Percentiles rank a stretch among this genome's conserved stretches.
phyloP scores from a whole-genome alignment of 2,329 filamentous ascomycete species.

The Ophiosphaerella herpotricha region DNA sequence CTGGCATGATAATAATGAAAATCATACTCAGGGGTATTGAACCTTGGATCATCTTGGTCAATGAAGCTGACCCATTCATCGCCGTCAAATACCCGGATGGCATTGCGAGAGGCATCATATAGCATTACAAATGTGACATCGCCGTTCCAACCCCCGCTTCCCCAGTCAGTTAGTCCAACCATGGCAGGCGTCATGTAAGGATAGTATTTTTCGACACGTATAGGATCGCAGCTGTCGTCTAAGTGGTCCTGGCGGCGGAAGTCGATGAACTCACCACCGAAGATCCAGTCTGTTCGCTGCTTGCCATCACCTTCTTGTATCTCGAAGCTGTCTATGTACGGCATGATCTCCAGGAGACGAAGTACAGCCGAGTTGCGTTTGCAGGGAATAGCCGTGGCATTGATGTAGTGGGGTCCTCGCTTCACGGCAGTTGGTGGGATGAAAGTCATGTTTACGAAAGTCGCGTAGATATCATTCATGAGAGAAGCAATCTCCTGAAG shows the following conservation, averaged over 20 bases:
- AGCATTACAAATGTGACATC: conserved; percentile 13
- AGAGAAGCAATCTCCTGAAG: conserved; percentile 12
- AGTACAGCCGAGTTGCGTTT: conserved; percentile 10
- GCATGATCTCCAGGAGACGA: conserved; percentile 19
- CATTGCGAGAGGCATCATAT: conserved; percentile 14
- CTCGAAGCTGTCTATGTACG: conserved; percentile 13
- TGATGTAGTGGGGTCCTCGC: conserved; percentile 19
- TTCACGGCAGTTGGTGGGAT: conserved; percentile 16
- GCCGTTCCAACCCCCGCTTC: conserved; percentile 14
- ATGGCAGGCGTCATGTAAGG: conserved; percentile 9
- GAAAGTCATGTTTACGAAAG: conserved; percentile 15
- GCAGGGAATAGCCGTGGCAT: conserved; percentile 11
- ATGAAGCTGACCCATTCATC: conserved; percentile 3
- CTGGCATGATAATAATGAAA: background rate
- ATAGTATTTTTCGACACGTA: background rate
- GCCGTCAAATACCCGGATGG: conserved; percentile 15
- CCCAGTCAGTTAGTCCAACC: conserved; percentile 14
- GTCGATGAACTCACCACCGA: conserved; percentile 16
- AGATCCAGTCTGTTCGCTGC: conserved; percentile 9
- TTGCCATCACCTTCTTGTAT: too few species aligned
- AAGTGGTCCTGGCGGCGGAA: conserved; percentile 10
- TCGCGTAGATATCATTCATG: conserved; percentile 18
- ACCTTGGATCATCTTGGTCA: background rate
- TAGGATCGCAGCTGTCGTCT: conserved; percentile 1
- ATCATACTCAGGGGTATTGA: background rate